Conservation (phyloP, 371 early-diverging fungal genomes). For the Haplosporangium sp. region DNA sequence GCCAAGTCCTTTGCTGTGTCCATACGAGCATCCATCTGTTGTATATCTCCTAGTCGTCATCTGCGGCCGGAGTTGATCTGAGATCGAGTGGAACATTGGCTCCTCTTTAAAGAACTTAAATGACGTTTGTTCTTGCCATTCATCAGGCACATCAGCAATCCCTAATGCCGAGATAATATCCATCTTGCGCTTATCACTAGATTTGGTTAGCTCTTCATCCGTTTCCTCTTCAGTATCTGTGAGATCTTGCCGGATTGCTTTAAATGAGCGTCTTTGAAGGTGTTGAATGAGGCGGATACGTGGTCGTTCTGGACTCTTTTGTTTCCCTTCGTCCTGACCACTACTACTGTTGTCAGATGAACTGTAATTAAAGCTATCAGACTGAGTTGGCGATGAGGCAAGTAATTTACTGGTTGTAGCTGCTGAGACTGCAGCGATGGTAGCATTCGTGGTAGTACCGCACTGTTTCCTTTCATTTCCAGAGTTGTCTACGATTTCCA, state of each 20-base stretch:
- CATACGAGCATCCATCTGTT: conserved; percentile 8
- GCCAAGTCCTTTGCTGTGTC: neutral
- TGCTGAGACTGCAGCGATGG: conserved; percentile 2
- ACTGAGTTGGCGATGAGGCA: neutral
- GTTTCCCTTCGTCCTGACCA: neutral
- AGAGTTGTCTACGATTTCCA: neutral
- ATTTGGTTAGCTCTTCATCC: conserved; percentile 12
- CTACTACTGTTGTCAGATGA: neutral
- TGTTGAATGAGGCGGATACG: conserved; percentile 9
- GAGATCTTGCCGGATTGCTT: neutral
- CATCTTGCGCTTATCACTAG: conserved; percentile 18
- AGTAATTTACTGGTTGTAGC: neutral
- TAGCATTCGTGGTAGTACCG: neutral
- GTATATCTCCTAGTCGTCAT: conserved; percentile 16
- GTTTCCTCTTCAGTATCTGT: conserved; percentile 2
- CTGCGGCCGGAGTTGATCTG: conserved; percentile 4
- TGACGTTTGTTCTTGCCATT: conserved; percentile 1
- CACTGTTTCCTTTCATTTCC: neutral
- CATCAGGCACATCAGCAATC: conserved; percentile 22
- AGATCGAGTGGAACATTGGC: conserved; percentile 14
- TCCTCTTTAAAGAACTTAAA: conserved; percentile 29
- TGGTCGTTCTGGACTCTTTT: conserved; percentile 11
- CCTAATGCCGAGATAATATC: conserved; percentile 31
- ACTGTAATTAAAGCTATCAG: neutral
- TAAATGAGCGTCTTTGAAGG: conserved; percentile 10